These are phyloP conservation scores for Auricularia cornea DNA, from an alignment of 768 basidiomycete genomes.

Conservation along the genomic window DNA sequence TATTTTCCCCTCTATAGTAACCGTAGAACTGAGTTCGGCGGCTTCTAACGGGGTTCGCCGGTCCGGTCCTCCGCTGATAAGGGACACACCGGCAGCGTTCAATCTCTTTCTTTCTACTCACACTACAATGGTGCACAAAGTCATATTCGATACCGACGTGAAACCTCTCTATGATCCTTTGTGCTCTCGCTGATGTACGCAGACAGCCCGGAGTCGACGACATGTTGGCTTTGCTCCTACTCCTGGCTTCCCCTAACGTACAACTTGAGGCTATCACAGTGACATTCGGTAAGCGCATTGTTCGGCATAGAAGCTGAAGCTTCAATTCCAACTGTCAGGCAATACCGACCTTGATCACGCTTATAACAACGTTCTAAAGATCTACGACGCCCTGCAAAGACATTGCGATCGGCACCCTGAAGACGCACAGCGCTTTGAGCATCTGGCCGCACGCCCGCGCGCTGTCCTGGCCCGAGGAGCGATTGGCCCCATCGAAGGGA, in stretches of 20 bases:
- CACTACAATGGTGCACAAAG: constrained; percentile 6
- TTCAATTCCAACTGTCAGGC: constrained; percentile 3
- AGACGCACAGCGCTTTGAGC: constrained; percentile 9
- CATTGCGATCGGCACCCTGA: constrained; percentile 13
- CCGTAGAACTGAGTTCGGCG: too few relatives aligned
- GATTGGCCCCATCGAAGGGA: constrained; percentile 15
- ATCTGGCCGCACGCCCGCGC: background rate
- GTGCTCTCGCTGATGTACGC: background rate
- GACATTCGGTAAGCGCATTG: constrained; percentile 8
- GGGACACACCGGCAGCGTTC: too few relatives aligned
- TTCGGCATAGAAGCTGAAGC: background rate
- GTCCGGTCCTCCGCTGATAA: too few relatives aligned
- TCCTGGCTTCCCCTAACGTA: constrained; percentile 16
- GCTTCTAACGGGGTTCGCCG: too few relatives aligned
- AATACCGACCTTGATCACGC: constrained; percentile 14
- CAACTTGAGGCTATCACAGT: constrained; percentile 13
- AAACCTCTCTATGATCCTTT: background rate
- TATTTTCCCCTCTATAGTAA: too few relatives aligned
- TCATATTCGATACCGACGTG: constrained; percentile 10
- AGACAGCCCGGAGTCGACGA: constrained; percentile 14
- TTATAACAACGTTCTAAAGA: constrained; percentile 20
- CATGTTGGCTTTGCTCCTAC: constrained; percentile 15
- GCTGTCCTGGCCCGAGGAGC: constrained; percentile 17
- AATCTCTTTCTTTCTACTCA: background rate
- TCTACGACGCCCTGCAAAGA: constrained; percentile 18